Evolutionary conservation across 2,329 filamentous ascomycete species (phyloP), one percentile per base, ranked within the genome.

Genomic region (Xylaria multiplex): DNA sequence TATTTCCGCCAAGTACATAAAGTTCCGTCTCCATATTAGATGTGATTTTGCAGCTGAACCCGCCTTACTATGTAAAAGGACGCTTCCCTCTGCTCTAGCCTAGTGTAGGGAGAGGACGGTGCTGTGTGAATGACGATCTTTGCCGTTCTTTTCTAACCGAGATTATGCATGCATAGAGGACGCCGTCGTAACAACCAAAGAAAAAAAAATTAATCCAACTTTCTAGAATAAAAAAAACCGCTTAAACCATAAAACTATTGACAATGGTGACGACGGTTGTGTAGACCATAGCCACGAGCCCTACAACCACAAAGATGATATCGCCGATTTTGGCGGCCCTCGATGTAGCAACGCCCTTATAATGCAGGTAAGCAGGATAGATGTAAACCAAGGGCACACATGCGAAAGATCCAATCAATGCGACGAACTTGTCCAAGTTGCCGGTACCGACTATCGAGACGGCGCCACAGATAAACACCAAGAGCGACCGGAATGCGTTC

Each of bases 321-420:
- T 93, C 91, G 4, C 86, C 81, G 2, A 78, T 75, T 79, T 88
- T 91, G 32, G 80, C 84, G 74, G 77, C 80, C 37, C 76, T 77
- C n/a, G 82, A 85, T 55, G 83, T 81, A 6, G 90, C 91, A 3
- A 90, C 83, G 4, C 88, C 90, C 72, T 84, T 88, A 78, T 88
- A 90, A 76, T 93, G 91, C 73, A 93, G 74, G 68, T 84, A 89
- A 0, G 91, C 85, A 49, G 91, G 91, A 74, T 93, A 93, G 65
- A 93, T 91, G 77, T 93, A 93, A 11, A 93, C 90, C 69, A 93
- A 78, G 14, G 91, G 91, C 60, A 93, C 89, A 71, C 91, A 93
- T 1, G 90, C 90, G 73, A 91, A 88, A 43, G 86, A 89, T 13
- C 91, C 91, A 69, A 93, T 92, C 53, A 93, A 79, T 0, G 90